A percentile compares a stretch with the other conserved stretches of the same genome.
Conservation (phyloP, 305 asterid genomes). For the Plantago coronopus region DNA sequence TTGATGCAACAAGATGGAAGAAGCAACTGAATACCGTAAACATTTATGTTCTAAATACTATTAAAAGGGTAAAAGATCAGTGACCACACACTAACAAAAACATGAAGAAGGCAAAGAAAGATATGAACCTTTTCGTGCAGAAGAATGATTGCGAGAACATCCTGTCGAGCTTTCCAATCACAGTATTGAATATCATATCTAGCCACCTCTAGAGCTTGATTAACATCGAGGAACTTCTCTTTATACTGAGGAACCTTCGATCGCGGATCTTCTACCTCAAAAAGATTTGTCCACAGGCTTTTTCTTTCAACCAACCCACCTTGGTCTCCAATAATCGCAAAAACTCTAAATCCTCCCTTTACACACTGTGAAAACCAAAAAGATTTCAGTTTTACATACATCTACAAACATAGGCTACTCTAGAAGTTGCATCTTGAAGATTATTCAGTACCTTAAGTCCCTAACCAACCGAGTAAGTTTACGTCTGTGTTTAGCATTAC, state of each 20-base stretch:
- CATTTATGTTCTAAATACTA: not conserved
- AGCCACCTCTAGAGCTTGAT: slow-evolving; percentile 83
- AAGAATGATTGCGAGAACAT: slow-evolving; percentile 74
- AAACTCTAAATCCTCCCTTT: slow-evolving; percentile 62
- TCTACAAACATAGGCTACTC: not conserved
- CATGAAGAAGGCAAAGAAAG: not conserved
- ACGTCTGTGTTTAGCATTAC: no score
- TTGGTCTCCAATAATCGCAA: slow-evolving; percentile 71
- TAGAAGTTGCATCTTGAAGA: no score
- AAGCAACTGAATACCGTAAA: not conserved
- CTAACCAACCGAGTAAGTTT: not conserved
- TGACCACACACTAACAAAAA: not conserved
- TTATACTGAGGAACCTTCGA: slow-evolving; percentile 56
- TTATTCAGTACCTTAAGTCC: not conserved
- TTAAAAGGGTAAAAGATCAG: not conserved
- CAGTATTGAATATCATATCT: slow-evolving; percentile 77
- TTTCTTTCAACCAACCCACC: slow-evolving; percentile 50
- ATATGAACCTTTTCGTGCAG: slow-evolving; percentile 73
- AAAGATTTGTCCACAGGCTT: slow-evolving; percentile 57
- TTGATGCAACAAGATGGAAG: not conserved
- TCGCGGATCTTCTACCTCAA: slow-evolving; percentile 85
- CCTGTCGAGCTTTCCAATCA: slow-evolving; percentile 93
- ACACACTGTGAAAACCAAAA: slow-evolving; percentile 41
- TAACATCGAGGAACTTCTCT: slow-evolving; percentile 69
- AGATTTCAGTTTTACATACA: not conserved